phyloP scores from a whole-genome alignment of 1,139 yeast genomes.

The Lodderomyces pseudojiufengensis region DNA sequence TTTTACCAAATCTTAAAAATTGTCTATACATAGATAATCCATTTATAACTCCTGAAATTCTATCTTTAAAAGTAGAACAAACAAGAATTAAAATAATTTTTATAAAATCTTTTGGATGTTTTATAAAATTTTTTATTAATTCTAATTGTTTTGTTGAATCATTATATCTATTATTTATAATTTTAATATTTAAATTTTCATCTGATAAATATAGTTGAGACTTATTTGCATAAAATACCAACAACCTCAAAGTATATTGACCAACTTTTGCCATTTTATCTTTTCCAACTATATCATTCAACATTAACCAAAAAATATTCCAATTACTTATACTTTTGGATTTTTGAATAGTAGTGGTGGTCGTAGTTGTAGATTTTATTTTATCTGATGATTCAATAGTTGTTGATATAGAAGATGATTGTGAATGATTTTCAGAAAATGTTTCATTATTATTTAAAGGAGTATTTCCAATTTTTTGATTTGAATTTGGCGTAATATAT shows the following conservation, averaged over 20 bases:
- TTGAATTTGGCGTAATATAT: slow-evolving; percentile 25
- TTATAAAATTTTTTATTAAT: slow-evolving; percentile 34
- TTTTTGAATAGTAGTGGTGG: slow-evolving; percentile 1
- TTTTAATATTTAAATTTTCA: slow-evolving; percentile 26
- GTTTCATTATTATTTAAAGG: too few species aligned
- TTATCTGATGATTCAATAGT: not conserved
- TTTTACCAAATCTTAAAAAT: slow-evolving; percentile 65
- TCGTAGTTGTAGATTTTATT: slow-evolving; percentile 1
- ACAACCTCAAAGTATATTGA: slow-evolving; percentile 54
- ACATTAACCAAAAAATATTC: slow-evolving; percentile 50
- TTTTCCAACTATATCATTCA: slow-evolving; percentile 59
- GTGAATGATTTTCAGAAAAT: not conserved
- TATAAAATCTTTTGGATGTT: slow-evolving; percentile 41
- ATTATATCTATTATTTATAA: slow-evolving; percentile 31
- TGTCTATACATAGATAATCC: slow-evolving; percentile 64
- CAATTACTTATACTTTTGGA: slow-evolving; percentile 10
- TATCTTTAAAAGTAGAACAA: slow-evolving; percentile 31
- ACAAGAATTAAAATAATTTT: slow-evolving; percentile 31
- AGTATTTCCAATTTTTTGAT: slow-evolving; percentile 15
- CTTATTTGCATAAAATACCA: slow-evolving; percentile 46
- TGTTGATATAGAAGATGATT: not conserved
- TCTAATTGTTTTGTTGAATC: slow-evolving; percentile 32
- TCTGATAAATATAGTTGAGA: slow-evolving; percentile 38
- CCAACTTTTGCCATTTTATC: slow-evolving; percentile 66
- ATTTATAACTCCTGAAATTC: slow-evolving; percentile 38